These are phyloP conservation scores for Rhizopus stolonifer DNA, from an alignment of 371 early-diverging fungal species.

Conservation along the genomic window DNA sequence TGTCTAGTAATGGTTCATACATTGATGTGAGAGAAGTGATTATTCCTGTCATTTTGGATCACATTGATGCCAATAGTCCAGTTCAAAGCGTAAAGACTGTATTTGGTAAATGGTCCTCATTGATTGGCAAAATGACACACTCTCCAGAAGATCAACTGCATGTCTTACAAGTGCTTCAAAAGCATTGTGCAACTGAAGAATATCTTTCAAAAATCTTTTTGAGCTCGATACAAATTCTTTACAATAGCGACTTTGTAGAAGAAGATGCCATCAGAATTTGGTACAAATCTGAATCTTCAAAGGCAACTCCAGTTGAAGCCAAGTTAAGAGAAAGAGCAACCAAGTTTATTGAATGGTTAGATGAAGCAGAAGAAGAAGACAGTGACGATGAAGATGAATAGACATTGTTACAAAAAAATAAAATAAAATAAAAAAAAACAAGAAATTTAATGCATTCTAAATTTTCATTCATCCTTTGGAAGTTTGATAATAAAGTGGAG, in stretches of 20 bases:
- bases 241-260: slow-evolving; percentile 81
- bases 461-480: too few relatives aligned
- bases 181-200: slow-evolving; percentile 47
- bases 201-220: slow-evolving; percentile 58
- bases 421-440: too few relatives aligned
- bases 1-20: slow-evolving; percentile 86
- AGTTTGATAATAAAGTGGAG: too few relatives aligned
- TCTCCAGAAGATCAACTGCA: slow-evolving; percentile 78
- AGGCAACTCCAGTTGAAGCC: slow-evolving; percentile 27
- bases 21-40: slow-evolving; percentile 75
- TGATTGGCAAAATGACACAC: slow-evolving; percentile 73
- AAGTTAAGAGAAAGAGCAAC: slow-evolving; percentile 45
- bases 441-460: too few relatives aligned
- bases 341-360: slow-evolving; percentile 70
- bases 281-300: slow-evolving; percentile 54
- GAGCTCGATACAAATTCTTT: slow-evolving; percentile 66
- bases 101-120: slow-evolving; percentile 67
- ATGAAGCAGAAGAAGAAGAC: slow-evolving; percentile 58
- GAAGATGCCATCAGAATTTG: slow-evolving; percentile 83
- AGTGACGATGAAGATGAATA: slow-evolving; percentile 21
- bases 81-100: slow-evolving; percentile 42
- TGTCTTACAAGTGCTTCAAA: slow-evolving; percentile 63
- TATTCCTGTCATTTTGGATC: slow-evolving; percentile 63
- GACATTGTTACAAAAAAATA: neutral
- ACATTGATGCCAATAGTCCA: slow-evolving; percentile 51